Percentiles rank a stretch among this genome's conserved stretches.
phyloP scores from a whole-genome alignment of 768 basidiomycete species.

The Boletus vinaceobasis region DNA sequence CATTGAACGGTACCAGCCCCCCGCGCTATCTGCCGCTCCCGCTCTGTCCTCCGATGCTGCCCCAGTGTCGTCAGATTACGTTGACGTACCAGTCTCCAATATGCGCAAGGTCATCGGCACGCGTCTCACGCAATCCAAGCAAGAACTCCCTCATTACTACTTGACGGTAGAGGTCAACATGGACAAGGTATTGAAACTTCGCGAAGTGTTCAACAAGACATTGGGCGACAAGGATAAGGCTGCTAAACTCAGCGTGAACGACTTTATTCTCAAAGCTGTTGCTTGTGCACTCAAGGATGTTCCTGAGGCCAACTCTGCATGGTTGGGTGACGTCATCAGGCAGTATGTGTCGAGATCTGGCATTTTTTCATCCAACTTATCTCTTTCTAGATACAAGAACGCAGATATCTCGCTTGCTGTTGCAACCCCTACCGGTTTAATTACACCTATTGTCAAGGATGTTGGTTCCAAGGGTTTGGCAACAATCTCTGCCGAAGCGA shows the following conservation, averaged over 20 bases:
- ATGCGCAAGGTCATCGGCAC: slow-evolving; percentile 94
- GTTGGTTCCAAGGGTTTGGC: slow-evolving; percentile 91
- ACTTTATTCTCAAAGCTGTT: slow-evolving; percentile 95
- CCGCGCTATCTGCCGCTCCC: slow-evolving; percentile 41
- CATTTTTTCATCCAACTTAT: not conserved
- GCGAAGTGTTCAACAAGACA: slow-evolving; percentile 93
- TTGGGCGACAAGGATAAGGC: slow-evolving; percentile 83
- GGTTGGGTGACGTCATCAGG: slow-evolving; percentile 94
- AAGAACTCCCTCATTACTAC: slow-evolving; percentile 96
- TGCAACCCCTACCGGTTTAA: slow-evolving; percentile 91
- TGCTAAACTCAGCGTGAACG: slow-evolving; percentile 94
- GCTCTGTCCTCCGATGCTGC: slow-evolving; percentile 44
- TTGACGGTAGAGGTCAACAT: slow-evolving; percentile 93
- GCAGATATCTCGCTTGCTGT: slow-evolving; percentile 97
- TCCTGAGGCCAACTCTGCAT: slow-evolving; percentile 96
- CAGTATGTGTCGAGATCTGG: slow-evolving; percentile 54
- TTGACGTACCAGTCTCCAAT: slow-evolving; percentile 85
- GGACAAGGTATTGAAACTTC: slow-evolving; percentile 91
- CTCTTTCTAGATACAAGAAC: slow-evolving; percentile 74
- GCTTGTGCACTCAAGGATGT: slow-evolving; percentile 90
- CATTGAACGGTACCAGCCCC: slow-evolving; percentile 82
- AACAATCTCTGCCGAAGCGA: slow-evolving; percentile 88
- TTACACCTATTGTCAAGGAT: slow-evolving; percentile 96
- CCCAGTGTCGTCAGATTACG: slow-evolving; percentile 67
- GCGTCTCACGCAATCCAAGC: slow-evolving; percentile 90